Evolutionary conservation across 169 alveolate genomes (phyloP).

Genomic region (Prorocentrum cordatum): DNA sequence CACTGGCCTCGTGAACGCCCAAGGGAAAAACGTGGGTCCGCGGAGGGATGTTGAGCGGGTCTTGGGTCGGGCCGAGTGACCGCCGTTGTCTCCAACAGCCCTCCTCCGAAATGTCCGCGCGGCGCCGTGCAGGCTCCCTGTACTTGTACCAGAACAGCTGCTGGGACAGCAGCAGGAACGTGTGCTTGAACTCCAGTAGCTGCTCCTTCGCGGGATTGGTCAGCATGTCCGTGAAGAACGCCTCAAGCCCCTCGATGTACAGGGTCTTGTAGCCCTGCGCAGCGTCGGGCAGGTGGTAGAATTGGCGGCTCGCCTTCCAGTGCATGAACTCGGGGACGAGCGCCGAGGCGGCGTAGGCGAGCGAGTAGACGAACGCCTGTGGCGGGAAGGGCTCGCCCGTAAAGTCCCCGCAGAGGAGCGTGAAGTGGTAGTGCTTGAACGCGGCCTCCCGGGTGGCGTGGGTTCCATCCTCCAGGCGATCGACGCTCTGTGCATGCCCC

Average conservation of each 20-base stretch:
- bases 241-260: too few species aligned
- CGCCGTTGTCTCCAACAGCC: too few species aligned
- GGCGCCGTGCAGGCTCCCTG: background rate
- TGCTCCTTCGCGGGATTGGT: background rate
- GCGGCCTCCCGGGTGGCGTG: slow-evolving; percentile 32
- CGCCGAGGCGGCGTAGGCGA: slow-evolving; percentile 52
- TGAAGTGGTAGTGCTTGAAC: slow-evolving; percentile 60
- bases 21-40: too few species aligned
- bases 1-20: too few species aligned
- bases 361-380: slow-evolving; percentile 43
- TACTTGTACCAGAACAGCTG: background rate
- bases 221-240: background rate
- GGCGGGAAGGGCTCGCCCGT: slow-evolving; percentile 31
- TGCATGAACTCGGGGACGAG: slow-evolving; percentile 42
- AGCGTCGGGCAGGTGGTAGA: slow-evolving; percentile 48
- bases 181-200: slow-evolving; percentile 61
- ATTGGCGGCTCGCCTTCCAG: slow-evolving; percentile 32
- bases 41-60: too few species aligned
- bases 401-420: slow-evolving; percentile 8
- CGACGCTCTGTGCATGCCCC: too few species aligned
- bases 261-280: too few species aligned
- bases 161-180: slow-evolving; percentile 25
- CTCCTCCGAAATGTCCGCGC: too few species aligned
- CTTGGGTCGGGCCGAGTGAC: too few species aligned
- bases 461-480: slow-evolving; percentile 51